These are phyloP conservation scores for Phyllosticta ampelicida DNA, from an alignment of 2,329 filamentous ascomycete species.

Conservation along the genomic window DNA sequence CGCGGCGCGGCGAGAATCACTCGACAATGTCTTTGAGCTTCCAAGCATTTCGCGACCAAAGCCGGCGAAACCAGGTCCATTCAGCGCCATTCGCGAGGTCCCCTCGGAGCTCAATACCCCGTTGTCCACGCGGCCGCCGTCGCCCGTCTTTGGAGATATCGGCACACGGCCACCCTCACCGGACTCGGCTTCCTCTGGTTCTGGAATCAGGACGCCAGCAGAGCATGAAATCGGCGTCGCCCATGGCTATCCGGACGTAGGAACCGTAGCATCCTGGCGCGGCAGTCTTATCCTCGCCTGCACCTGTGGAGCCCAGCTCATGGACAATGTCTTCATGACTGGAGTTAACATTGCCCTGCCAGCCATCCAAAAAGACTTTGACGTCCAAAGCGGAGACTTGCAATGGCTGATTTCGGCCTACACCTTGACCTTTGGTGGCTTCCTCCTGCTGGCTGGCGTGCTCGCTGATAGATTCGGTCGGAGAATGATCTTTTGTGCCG, in stretches of 20 bases:
- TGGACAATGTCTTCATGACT: slow-evolving; percentile 33
- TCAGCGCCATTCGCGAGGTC: slow-evolving; percentile 9
- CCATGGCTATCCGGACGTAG: slow-evolving; percentile 21
- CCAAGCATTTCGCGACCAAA: slow-evolving; percentile 5
- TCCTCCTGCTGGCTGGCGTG: slow-evolving; percentile 15
- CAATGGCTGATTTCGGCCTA: slow-evolving; percentile 13
- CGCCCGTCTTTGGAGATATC: slow-evolving; percentile 1
- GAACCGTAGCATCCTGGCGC: slow-evolving; percentile 28
- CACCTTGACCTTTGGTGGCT: slow-evolving; percentile 19
- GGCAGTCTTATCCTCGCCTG: slow-evolving; percentile 29
- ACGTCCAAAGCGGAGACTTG: slow-evolving; percentile 6
- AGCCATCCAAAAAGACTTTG: slow-evolving; percentile 10
- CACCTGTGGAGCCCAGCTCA: slow-evolving; percentile 33
- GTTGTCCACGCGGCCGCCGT: slow-evolving; percentile 6
- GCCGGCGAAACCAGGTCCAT: slow-evolving; percentile 8
- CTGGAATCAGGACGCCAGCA: background rate
- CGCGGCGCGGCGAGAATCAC: slow-evolving; percentile 1
- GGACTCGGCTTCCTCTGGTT: background rate
- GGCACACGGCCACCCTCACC: slow-evolving; percentile 7
- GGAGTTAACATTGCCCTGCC: slow-evolving; percentile 11
- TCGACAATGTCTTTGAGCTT: slow-evolving; percentile 5
- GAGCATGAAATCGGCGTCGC: slow-evolving; percentile 5
- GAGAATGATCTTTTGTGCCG: slow-evolving; percentile 29
- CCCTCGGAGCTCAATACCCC: slow-evolving; percentile 9
- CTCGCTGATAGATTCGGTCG: slow-evolving; percentile 28